Conservation (phyloP, 371 early-diverging fungal species). For the Apophysomyces sp. region DNA sequence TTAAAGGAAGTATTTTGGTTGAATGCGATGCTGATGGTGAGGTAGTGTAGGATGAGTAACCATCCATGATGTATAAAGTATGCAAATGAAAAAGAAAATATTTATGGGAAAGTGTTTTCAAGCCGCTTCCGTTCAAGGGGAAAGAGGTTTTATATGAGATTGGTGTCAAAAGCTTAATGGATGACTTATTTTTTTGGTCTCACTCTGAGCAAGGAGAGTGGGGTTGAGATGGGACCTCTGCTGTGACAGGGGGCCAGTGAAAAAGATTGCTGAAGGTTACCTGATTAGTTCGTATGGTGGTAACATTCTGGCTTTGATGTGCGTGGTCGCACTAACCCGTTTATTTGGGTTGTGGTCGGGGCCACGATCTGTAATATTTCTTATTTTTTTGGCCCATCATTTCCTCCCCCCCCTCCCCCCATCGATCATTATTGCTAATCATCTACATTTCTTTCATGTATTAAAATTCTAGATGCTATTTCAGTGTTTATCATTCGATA, state of each 20-base stretch:
- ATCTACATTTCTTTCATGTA: not conserved
- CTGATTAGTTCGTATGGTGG: not conserved
- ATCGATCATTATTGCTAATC: not conserved
- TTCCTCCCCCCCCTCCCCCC: not conserved
- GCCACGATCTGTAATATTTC: not conserved
- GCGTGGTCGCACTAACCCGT: not conserved
- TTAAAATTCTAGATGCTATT: not conserved
- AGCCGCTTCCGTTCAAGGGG: not conserved
- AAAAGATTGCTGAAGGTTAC: not conserved
- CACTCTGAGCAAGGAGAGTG: not conserved
- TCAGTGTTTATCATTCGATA: not conserved
- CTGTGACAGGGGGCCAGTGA: constrained; percentile 1
- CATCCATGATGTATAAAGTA: not conserved
- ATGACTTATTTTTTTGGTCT: not conserved
- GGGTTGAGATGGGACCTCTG: constrained; percentile 1
- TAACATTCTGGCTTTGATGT: not conserved
- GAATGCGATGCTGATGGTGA: not conserved
- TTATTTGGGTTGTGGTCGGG: not conserved
- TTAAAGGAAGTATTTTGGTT: constrained; percentile 5
- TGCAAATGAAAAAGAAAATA: not conserved
- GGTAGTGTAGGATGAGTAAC: not conserved
- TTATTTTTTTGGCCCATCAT: not conserved
- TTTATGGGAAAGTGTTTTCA: not conserved
- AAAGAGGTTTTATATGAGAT: not conserved
- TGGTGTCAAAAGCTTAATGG: not conserved